A percentile compares a stretch with the other conserved stretches of the same genome.
Conservation (phyloP, 2,329 filamentous ascomycete genomes). For the Amesomyces nigricolor region DNA sequence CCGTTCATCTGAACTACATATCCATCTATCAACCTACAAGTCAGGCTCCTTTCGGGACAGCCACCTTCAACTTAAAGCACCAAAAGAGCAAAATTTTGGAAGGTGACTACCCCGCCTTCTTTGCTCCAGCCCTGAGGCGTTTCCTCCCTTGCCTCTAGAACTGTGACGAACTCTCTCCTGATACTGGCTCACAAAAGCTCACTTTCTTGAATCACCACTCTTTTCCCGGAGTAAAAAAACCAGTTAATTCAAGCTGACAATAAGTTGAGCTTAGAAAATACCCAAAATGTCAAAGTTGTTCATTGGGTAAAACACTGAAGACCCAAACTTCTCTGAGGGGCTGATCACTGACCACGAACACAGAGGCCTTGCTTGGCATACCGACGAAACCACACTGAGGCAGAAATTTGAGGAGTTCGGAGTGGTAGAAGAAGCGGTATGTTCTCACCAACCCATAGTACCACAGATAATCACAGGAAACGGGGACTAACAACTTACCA, state of each 20-base stretch:
- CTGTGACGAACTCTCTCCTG: too few relatives aligned
- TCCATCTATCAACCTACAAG: conserved; percentile 15
- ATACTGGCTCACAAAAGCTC: neutral
- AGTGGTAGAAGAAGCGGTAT: conserved; percentile 87
- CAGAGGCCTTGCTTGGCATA: conserved; percentile 98
- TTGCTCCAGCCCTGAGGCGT: neutral
- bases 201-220: neutral
- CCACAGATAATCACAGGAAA: neutral
- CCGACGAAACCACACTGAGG: conserved; percentile 79
- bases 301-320: conserved; percentile 64
- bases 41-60: conserved; percentile 19
- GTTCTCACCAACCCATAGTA: conserved; percentile 36
- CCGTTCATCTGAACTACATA: conserved; percentile 20
- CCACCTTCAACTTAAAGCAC: neutral
- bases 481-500: conserved; percentile 35
- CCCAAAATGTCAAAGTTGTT: conserved; percentile 83
- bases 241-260: neutral
- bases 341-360: conserved; percentile 12
- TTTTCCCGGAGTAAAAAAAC: neutral
- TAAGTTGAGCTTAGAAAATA: neutral
- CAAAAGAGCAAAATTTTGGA: too few relatives aligned
- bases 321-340: neutral
- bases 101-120: conserved; percentile 10
- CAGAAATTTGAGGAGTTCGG: conserved; percentile 92
- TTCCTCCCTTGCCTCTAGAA: too few relatives aligned